Base-by-base conservation (phyloP, 2,329 filamentous ascomycete genomes). In the Ustulina deusta region DNA sequence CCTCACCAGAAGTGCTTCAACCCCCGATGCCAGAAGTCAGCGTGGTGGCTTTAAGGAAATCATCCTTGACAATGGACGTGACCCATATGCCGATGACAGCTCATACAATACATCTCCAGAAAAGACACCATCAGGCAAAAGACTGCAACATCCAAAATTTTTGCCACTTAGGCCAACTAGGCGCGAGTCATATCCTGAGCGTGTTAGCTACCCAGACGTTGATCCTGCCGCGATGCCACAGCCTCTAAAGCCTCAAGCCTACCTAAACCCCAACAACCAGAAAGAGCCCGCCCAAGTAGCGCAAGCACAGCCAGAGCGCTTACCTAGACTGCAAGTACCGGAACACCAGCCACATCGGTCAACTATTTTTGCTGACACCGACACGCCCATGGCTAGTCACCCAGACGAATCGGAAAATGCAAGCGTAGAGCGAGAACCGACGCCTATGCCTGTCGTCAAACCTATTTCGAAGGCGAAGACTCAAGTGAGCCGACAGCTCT, bases 361-460 rank as follows among this genome's bases (percentile, higher is more conserved):
- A 32, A 77, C 74, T 29, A 70, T 76, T 32, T 77, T 78, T 64
- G 75, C 74, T 56, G 74, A 78, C 42, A 73, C 76, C 38, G 74
- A 77, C 48, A 74, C 73, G 11, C 73, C 76, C 34, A 65, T 76
- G 66, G 70, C 64, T 60, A 76, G 74, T 61, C 74, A 75, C 54
- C 72, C 62, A 44, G 72, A 70, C 44, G 77, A 75, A 58, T 73
- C 73, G 29, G 76, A 77, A 32, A 59, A 27, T 48, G 73, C 75
- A 51, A 75, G 70, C 25, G 58, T 71, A 22, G 76, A 72, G 15
- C 73, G 63, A 74, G 51, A 75, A 59, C 71, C 72, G 10, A 74
- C 72, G 17, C 75, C 76, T 6, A 76, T 76, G 63, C 73, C 73
- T 51, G 58, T 61, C 25, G 15, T 62, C 3, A 78, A 74, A 61